Base-by-base conservation (phyloP, 2,329 filamentous ascomycete genomes). In the Neonectria faginata region DNA sequence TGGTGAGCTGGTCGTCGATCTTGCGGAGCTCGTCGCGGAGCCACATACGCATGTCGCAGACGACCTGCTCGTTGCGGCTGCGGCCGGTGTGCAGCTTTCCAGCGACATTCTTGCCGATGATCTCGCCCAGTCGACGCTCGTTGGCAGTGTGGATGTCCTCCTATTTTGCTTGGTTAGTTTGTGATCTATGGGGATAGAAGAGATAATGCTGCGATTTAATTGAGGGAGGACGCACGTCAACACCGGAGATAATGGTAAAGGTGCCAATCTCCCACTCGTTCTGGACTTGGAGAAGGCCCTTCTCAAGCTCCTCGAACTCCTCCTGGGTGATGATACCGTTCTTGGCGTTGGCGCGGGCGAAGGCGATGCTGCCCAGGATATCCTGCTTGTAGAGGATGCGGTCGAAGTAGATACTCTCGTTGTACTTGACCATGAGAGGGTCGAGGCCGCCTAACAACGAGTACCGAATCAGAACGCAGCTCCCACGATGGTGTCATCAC, bases 341-440 rank as follows among this genome's bases (percentile, higher is more conserved):
- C 77, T 92, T 92, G 70, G 84, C 83, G 80, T 97, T 97, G 63
- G 92, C 92, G 62, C 92, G 85, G 58, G 93, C 93, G 77, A 92
- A 97, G 12, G 93, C 92, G 70, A 97, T 92, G 63, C 86, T 90
- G 70, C 93, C 93, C 11, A 86, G 85, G 72, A 97, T 94, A 74
- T 97, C 93, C 77, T 96, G 88, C 65, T 89, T 88, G 82, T 93
- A 92, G 73, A 97, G 89, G 57, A 85, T 84, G 70, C 89, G 88
- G 79, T 97, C 93, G 79, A 91, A 94, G 76, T 88, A 88, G 71
- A 97, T 91, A 58, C 88, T 91, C 73, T 90, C 89, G 78, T 97
- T 97, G 84, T 95, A 97, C 70, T 91, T 85, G 66, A 89, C 86
- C 93, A 97, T 97, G 57, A 97, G 86, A 58, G 93, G 92, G 80